Evolutionary conservation across 495 filamentous ascomycete species (phyloP).

Genomic region (Halenospora varia): DNA sequence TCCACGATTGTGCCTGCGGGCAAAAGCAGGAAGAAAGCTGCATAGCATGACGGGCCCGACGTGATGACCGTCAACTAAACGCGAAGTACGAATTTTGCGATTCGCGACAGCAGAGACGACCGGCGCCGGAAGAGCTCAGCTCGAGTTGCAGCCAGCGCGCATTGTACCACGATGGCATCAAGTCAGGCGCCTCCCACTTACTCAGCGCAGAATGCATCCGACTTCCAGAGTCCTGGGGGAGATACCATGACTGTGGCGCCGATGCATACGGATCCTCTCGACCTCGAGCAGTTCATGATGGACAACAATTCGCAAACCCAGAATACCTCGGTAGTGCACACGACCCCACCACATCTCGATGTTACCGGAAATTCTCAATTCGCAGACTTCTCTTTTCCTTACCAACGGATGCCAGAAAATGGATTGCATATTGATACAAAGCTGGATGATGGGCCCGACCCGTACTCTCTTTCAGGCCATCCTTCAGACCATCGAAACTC

Average conservation of each 20-base stretch:
- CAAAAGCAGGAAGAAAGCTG: neutral
- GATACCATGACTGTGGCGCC: conserved; percentile 6
- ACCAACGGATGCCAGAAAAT: conserved; percentile 12
- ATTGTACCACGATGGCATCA: conserved; percentile 16
- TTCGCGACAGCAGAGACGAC: conserved; percentile 3
- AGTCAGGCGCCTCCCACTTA: conserved; percentile 8
- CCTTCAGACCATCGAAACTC: conserved; percentile 18
- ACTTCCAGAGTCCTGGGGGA: conserved; percentile 6
- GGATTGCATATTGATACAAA: conserved; percentile 12
- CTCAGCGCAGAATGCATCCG: conserved; percentile 13
- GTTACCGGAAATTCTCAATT: conserved; percentile 18
- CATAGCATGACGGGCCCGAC: conserved; percentile 2
- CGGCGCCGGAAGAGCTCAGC: neutral
- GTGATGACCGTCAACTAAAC: conserved; percentile 3
- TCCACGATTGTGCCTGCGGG: conserved; percentile 1
- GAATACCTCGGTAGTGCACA: conserved; percentile 3
- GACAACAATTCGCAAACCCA: conserved; percentile 7
- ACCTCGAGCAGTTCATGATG: conserved; percentile 27
- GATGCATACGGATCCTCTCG: conserved; percentile 15
- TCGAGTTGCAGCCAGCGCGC: neutral
- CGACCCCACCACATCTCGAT: conserved; percentile 19
- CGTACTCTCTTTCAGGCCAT: conserved; percentile 14
- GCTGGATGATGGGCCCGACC: conserved; percentile 13
- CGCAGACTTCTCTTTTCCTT: conserved; percentile 23
- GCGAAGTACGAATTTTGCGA: conserved; percentile 1